These are phyloP conservation scores for Amaranthus hypochondriacus DNA, from an alignment of 148 eudicot genomes.

Conservation along the genomic window DNA sequence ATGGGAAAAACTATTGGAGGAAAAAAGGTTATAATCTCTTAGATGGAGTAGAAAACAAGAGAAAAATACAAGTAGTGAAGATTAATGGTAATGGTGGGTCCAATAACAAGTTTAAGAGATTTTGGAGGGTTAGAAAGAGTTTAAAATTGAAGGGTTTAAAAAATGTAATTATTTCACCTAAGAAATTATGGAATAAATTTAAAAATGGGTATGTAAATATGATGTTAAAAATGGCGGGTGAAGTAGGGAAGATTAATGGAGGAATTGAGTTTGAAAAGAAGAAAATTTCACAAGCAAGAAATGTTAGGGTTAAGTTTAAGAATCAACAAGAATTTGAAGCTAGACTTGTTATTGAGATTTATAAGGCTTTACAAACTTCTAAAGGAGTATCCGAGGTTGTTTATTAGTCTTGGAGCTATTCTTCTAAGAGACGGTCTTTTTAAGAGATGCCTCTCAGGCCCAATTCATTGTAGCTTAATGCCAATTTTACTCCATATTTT, in stretches of 20 bases:
- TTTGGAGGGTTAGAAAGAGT: slow-evolving; percentile 40
- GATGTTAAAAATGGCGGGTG: slow-evolving; percentile 32
- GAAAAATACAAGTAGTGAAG: slow-evolving; percentile 31
- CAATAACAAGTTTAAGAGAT: background rate
- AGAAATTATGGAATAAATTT: slow-evolving; percentile 30
- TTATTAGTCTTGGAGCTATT: background rate
- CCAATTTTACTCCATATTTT: too few species aligned
- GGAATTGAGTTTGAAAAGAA: slow-evolving; percentile 23
- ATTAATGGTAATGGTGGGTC: slow-evolving; percentile 25
- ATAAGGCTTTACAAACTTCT: slow-evolving; percentile 26
- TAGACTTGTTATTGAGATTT: slow-evolving; percentile 31
- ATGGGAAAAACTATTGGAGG: slow-evolving; percentile 39
- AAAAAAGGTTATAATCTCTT: slow-evolving; percentile 44
- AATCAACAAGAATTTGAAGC: slow-evolving; percentile 25
- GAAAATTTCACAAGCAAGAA: slow-evolving; percentile 21
- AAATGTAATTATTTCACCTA: slow-evolving; percentile 21
- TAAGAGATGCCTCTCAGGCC: too few species aligned
- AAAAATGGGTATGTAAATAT: slow-evolving; percentile 35
- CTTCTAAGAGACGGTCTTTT: too few species aligned
- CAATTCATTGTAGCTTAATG: too few species aligned
- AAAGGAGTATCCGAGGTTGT: slow-evolving; percentile 24
- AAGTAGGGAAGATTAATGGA: slow-evolving; percentile 19
- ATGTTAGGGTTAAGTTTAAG: slow-evolving; percentile 12
- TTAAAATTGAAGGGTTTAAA: slow-evolving; percentile 32
- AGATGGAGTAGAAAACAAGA: slow-evolving; percentile 20